Percentiles rank a stretch among this genome's conserved stretches.
Evolutionary conservation across 129 eudicot species (phyloP).

Genomic region (Ambrosia trifida): DNA sequence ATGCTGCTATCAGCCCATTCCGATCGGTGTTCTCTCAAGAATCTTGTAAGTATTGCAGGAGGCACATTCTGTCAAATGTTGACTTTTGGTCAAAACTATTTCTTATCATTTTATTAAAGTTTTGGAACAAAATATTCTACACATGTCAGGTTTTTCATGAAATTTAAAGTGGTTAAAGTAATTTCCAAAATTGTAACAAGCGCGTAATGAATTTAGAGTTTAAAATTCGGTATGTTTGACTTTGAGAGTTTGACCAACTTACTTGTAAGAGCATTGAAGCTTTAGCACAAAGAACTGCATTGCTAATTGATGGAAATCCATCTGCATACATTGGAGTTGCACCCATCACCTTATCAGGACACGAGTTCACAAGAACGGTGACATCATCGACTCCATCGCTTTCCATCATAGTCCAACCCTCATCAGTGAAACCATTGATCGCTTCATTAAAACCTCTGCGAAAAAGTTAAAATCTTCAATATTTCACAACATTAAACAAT

Average conservation of each 20-base stretch:
- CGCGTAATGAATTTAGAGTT: neutral
- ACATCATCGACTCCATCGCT: conserved; percentile 91
- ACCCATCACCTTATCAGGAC: conserved; percentile 73
- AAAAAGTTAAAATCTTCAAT: neutral
- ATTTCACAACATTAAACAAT: neutral
- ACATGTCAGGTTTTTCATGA: neutral
- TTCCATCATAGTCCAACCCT: conserved; percentile 87
- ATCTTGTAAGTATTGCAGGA: conserved; percentile 86
- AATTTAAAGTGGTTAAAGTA: neutral
- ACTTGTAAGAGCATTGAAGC: conserved; percentile 98
- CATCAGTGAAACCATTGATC: conserved; percentile 82
- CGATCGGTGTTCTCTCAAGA: conserved; percentile 89
- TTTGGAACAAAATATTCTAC: neutral
- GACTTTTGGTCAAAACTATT: neutral
- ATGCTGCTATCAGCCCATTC: conserved; percentile 97
- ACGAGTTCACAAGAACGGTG: conserved; percentile 68
- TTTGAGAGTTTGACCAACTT: conserved; percentile 24
- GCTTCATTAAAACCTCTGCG: conserved; percentile 94
- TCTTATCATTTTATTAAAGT: neutral
- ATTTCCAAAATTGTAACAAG: neutral
- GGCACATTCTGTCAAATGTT: conserved; percentile 73
- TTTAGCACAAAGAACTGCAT: conserved; percentile 77
- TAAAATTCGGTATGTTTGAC: conserved; percentile 13
- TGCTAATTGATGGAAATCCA: conserved; percentile 76
- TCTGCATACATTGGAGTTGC: conserved; percentile 52